A percentile compares a stretch with the other conserved stretches of the same genome.
Conservation (phyloP, 495 filamentous ascomycete species). For the Penicillium daleae region DNA sequence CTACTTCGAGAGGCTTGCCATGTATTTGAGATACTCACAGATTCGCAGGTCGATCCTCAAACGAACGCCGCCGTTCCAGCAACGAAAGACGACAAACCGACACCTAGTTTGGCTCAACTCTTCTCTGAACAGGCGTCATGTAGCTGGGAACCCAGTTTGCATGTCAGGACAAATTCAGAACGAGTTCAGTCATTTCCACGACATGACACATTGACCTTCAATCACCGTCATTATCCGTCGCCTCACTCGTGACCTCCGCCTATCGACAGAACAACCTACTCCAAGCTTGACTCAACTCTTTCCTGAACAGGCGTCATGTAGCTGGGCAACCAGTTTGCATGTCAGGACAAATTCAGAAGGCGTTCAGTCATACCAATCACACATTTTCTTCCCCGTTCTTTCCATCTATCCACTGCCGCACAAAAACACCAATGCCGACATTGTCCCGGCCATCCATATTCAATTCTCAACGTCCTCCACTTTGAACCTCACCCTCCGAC, state of each 20-base stretch:
- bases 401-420: neutral
- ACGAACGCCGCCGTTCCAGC: neutral
- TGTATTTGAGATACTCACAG: neutral
- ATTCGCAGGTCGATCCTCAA: neutral
- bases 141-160: neutral
- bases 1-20: neutral
- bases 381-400: no score
- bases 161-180: constrained; percentile 6
- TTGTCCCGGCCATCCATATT: neutral
- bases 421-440: neutral
- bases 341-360: no score
- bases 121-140: constrained; percentile 8
- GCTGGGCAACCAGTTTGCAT: no score
- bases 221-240: neutral
- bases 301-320: no score
- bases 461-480: neutral
- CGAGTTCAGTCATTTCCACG: neutral
- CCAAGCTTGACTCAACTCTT: no score
- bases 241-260: neutral
- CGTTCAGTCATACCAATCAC: no score
- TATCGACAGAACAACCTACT: no score
- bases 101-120: neutral
- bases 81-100: neutral
- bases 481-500: neutral
- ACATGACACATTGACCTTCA: constrained; percentile 1